Percentiles rank a stretch among this genome's conserved stretches.
phyloP scores from a whole-genome alignment of 2,329 filamentous ascomycete genomes.

The Celoporthe dispersa region DNA sequence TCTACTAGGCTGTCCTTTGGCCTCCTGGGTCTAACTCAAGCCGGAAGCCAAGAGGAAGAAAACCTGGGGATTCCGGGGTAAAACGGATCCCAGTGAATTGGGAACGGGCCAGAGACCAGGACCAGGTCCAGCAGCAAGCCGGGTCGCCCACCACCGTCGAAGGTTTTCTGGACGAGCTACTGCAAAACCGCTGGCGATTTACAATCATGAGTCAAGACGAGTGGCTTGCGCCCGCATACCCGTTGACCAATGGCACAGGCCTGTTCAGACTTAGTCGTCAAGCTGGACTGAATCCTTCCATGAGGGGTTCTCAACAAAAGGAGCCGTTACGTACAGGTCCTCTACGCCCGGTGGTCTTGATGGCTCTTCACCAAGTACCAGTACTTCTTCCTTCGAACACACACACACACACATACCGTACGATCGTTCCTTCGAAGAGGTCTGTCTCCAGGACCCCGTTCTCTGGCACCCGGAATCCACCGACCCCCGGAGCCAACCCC shows the following conservation, averaged over 20 bases:
- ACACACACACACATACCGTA: neutral
- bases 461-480: conserved; percentile 10
- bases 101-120: conserved; percentile 3
- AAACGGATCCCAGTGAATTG: conserved; percentile 13
- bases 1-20: neutral
- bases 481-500: conserved; percentile 22
- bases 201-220: neutral
- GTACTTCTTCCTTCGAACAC: neutral
- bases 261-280: neutral
- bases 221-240: neutral
- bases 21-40: neutral
- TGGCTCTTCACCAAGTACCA: neutral
- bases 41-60: neutral
- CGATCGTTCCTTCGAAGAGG: neutral
- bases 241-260: neutral
- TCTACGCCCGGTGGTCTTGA: neutral
- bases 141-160: neutral
- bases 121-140: neutral
- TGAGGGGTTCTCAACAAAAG: neutral
- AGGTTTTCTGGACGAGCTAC: neutral
- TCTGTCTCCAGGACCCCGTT: neutral
- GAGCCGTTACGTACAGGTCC: neutral
- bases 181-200: conserved; percentile 3
- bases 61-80: conserved; percentile 22
- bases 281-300: neutral